phyloP scores from a whole-genome alignment of 495 filamentous ascomycete species.

The Diplogelasinospora grovesii region DNA sequence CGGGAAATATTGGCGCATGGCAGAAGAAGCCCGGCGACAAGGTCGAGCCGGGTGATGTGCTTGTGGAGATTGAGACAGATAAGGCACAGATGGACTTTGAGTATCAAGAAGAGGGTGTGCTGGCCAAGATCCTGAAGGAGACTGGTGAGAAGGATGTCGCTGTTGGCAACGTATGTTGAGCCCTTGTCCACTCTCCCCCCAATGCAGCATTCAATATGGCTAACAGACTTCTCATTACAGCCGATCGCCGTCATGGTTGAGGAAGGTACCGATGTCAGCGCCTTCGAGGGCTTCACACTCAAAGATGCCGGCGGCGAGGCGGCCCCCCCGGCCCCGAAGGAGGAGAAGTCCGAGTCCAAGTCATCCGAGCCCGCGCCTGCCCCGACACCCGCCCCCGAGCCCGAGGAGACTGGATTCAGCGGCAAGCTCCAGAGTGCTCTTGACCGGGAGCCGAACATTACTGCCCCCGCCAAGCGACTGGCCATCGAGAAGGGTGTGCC shows the following conservation, averaged over 20 bases:
- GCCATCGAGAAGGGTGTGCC: conserved; percentile 82
- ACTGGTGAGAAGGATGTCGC: conserved; percentile 90
- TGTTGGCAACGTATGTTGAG: conserved; percentile 79
- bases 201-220: conserved; percentile 6
- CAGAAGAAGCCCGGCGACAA: conserved; percentile 92
- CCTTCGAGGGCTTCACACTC: conserved; percentile 82
- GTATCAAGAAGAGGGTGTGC: conserved; percentile 94
- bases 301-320: conserved; percentile 88
- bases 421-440: conserved; percentile 77
- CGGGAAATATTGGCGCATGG: conserved; percentile 95
- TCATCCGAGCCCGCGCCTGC: conserved; percentile 51
- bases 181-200: conserved; percentile 11
- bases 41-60: conserved; percentile 87
- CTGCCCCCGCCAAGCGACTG: conserved; percentile 68
- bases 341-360: conserved; percentile 48
- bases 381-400: conserved; percentile 51
- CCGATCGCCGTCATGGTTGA: conserved; percentile 95
- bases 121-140: conserved; percentile 93
- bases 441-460: conserved; percentile 68
- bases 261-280: conserved; percentile 73
- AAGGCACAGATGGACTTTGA: conserved; percentile 99
- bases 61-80: conserved; percentile 99
- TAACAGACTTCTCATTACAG: conserved; percentile 39
- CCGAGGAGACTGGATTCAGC: conserved; percentile 66
- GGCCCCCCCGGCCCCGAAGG: conserved; percentile 47